These are phyloP conservation scores for Trichoderma sp. DNA, from an alignment of 2,329 filamentous ascomycete genomes.

Conservation along the genomic window DNA sequence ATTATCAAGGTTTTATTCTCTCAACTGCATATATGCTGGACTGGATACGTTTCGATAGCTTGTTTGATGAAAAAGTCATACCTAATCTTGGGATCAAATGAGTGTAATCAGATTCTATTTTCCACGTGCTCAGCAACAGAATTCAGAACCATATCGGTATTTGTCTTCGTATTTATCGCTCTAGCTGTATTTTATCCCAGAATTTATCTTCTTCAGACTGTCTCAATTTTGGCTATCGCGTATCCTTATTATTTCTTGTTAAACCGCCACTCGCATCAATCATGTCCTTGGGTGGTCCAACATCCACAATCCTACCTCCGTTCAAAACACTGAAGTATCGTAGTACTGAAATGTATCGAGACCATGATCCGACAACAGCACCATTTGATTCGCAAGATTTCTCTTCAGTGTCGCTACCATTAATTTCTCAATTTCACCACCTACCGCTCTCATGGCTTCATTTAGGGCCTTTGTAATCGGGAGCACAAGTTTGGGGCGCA, in stretches of 20 bases:
- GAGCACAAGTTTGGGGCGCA: slow-evolving; percentile 12
- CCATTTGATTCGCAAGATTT: slow-evolving; percentile 21
- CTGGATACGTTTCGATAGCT: not conserved
- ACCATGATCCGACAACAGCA: slow-evolving; percentile 21
- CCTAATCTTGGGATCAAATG: not conserved
- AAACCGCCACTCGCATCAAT: not conserved
- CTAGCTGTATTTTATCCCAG: too few relatives aligned
- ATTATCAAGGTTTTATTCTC: not conserved
- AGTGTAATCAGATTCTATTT: not conserved
- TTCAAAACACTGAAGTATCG: slow-evolving; percentile 7
- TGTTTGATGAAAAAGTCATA: not conserved
- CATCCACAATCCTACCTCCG: not conserved
- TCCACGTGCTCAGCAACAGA: not conserved
- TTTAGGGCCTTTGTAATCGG: slow-evolving; percentile 8
- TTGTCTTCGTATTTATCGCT: not conserved
- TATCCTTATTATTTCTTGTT: not conserved
- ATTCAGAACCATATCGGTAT: not conserved
- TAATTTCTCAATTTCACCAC: slow-evolving; percentile 19
- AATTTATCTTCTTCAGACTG: not conserved
- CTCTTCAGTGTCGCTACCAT: slow-evolving; percentile 14
- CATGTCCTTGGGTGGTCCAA: not conserved
- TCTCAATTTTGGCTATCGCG: not conserved
- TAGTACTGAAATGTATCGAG: slow-evolving; percentile 10
- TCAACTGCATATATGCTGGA: not conserved
- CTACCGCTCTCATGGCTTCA: slow-evolving; percentile 23